Evolutionary conservation across 768 basidiomycete genomes (phyloP).

Genomic region (Russula earlei): DNA sequence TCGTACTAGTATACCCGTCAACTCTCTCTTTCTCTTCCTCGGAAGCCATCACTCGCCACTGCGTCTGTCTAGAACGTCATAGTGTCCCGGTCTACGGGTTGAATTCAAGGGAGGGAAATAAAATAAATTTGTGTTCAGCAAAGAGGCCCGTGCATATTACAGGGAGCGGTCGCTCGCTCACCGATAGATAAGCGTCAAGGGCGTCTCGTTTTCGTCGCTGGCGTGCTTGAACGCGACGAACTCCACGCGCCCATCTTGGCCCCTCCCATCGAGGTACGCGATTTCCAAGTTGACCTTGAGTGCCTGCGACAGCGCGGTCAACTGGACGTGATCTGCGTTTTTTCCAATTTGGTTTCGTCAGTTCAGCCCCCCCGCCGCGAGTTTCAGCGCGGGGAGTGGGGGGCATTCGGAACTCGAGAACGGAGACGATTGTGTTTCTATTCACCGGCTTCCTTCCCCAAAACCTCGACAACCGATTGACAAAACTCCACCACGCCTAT

Average conservation of each 20-base stretch:
- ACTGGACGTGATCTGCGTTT: constrained; percentile 65
- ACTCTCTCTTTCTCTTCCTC: neutral
- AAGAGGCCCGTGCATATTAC: neutral
- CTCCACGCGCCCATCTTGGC: constrained; percentile 41
- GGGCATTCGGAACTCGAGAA: neutral
- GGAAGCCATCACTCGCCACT: constrained; percentile 23
- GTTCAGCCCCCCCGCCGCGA: neutral
- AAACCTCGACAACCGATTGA: constrained; percentile 63
- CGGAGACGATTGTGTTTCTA: constrained; percentile 28
- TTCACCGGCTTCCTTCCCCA: constrained; percentile 68
- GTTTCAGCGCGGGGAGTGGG: constrained; percentile 26
- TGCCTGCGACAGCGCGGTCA: constrained; percentile 64
- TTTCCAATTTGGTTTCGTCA: constrained; percentile 16
- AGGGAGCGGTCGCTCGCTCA: too few species aligned
- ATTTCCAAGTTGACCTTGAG: constrained; percentile 59
- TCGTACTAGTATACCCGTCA: neutral
- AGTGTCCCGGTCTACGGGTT: constrained; percentile 67
- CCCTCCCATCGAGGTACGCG: constrained; percentile 71
- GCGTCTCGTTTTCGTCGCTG: constrained; percentile 34
- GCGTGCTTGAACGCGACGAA: constrained; percentile 57
- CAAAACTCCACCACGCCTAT: constrained; percentile 62
- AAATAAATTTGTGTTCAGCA: neutral
- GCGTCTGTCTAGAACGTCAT: constrained; percentile 53
- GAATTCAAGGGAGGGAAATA: too few species aligned
- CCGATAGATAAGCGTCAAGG: constrained; percentile 70